Conservation (phyloP, 257 asterid species). For the Knoxia roxburghii region DNA sequence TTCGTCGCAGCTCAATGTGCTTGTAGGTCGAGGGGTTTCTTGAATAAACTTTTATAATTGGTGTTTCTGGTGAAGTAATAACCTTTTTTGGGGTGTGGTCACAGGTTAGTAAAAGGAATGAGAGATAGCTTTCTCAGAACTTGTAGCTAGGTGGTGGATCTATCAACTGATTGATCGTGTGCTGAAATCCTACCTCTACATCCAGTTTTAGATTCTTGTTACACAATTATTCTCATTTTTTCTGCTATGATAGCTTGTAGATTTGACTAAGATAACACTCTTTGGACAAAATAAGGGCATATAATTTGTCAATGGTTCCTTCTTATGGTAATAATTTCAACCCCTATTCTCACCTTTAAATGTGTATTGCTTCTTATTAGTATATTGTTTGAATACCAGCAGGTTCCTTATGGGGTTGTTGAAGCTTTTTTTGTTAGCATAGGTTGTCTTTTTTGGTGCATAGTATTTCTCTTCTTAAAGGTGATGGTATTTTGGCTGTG, state of each 20-base stretch:
- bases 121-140: no score
- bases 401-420: background rate
- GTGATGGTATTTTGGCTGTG: no score
- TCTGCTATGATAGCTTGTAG: background rate
- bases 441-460: background rate
- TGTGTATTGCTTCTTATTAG: background rate
- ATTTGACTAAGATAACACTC: background rate
- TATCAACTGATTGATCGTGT: background rate
- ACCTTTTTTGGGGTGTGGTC: background rate
- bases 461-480: background rate
- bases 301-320: background rate
- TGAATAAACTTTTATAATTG: no score
- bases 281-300: background rate
- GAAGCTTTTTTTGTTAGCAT: background rate
- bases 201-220: background rate
- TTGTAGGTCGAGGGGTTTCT: background rate
- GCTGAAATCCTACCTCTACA: background rate
- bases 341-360: background rate
- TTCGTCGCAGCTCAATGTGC: background rate
- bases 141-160: no score
- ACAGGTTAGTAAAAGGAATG: background rate
- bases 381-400: background rate
- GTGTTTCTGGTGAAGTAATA: no score
- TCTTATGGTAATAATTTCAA: background rate
- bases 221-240: background rate